phyloP scores from a whole-genome alignment of 768 basidiomycete species.

The Suillus weaverae region DNA sequence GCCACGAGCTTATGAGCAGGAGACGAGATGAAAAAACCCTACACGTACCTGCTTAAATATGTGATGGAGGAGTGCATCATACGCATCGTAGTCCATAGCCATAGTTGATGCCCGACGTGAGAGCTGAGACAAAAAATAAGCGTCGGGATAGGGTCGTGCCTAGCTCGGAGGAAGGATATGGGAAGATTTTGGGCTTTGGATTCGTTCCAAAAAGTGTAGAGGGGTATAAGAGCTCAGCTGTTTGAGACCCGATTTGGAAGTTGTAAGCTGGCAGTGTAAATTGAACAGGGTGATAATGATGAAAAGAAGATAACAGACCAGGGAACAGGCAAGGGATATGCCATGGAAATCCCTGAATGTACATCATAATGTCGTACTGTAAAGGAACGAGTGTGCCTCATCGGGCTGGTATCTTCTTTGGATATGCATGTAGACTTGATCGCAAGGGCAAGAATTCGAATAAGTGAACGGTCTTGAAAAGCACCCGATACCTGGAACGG shows the following conservation, averaged over 20 bases:
- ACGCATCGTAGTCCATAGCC: conserved; percentile 64
- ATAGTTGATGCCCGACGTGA: conserved; percentile 14
- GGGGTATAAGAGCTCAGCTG: conserved; percentile 19
- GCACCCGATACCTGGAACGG: not conserved
- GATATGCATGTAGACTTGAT: not conserved
- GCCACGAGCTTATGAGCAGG: conserved; percentile 1
- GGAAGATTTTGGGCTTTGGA: conserved; percentile 1
- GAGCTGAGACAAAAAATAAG: not conserved
- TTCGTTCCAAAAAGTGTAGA: not conserved
- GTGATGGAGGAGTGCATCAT: conserved; percentile 77
- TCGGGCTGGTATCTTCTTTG: not conserved
- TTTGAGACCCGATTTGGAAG: not conserved
- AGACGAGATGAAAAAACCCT: not conserved
- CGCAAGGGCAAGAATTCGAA: not conserved
- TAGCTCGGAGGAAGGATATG: conserved; percentile 2
- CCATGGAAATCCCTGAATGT: not conserved
- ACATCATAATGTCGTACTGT: no score
- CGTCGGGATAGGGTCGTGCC: not conserved
- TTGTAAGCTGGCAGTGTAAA: not conserved
- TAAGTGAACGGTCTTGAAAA: not conserved
- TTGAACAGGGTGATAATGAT: not conserved
- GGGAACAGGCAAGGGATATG: not conserved
- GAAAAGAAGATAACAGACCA: not conserved
- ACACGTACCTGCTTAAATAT: conserved; percentile 68
- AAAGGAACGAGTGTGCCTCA: not conserved